A percentile compares a stretch with the other conserved stretches of the same genome.
Evolutionary conservation across 2,329 filamentous ascomycete genomes (phyloP).

Genomic region (Zymoseptoria passerinii): DNA sequence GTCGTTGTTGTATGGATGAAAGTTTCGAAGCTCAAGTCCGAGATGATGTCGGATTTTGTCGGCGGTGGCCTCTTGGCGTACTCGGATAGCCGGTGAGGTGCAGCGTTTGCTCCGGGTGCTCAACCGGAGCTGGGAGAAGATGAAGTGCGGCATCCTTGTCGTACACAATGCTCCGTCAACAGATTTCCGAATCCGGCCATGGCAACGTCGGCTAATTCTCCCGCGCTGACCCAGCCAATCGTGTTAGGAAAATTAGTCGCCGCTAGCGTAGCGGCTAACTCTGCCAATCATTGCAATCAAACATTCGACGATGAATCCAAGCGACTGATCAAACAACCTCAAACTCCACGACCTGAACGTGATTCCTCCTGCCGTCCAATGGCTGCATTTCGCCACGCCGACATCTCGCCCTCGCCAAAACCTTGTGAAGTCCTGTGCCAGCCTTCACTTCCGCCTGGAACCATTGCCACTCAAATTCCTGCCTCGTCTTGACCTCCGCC

Average conservation of each 20-base stretch:
- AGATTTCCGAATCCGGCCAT: too few species aligned
- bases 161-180: too few species aligned
- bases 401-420: slow-evolving; percentile 13
- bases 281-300: too few species aligned
- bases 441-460: slow-evolving; percentile 5
- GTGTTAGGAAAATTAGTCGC: too few species aligned
- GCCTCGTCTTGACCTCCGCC: slow-evolving; percentile 2
- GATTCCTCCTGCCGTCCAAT: slow-evolving; percentile 18
- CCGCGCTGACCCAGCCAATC: too few species aligned
- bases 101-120: neutral
- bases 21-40: neutral
- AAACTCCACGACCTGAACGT: slow-evolving; percentile 19
- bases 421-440: neutral
- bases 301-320: too few species aligned
- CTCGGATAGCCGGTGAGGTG: neutral
- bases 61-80: neutral
- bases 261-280: too few species aligned
- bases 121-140: neutral
- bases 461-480: slow-evolving; percentile 16
- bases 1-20: neutral
- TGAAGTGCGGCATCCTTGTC: neutral
- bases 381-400: slow-evolving; percentile 15
- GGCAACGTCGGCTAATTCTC: too few species aligned
- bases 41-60: neutral
- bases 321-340: slow-evolving; percentile 3